Base-by-base conservation (phyloP, 108 stramenopile species). In the Schizochytrium sp. region DNA sequence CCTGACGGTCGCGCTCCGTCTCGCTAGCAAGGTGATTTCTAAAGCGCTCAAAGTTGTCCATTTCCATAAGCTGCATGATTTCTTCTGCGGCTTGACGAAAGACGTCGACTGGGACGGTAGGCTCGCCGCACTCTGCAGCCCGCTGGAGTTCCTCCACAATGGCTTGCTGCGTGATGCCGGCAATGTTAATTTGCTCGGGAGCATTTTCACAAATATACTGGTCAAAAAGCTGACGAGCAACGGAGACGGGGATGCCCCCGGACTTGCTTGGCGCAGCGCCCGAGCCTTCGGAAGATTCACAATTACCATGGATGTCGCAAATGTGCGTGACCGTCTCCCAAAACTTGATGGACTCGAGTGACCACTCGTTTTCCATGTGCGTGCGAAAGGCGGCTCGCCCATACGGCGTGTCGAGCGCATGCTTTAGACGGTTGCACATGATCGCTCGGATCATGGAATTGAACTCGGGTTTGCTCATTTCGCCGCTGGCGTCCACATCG, bases 51-150 rank as follows among this genome's bases (percentile, higher is more conserved):
- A 83, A 83, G 23, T 83, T 83, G 51, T 83, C 76, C 51, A 53
- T 47, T 23, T 83, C 76, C 76, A 83, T 83, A 12, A 83, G 76
- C 76, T 83, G 76, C 76, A 83, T 83, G 76, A 83, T 83, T 23
- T 83, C 76, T 23, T 83, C 51, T 0, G 76, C 76, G 2, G 76
- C 76, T 34, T 83, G 76, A 0, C 51, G 45, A 23, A 83, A 83
- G 76, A 47, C 12, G 8, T 83, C 43, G 14, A 83, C 51, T 21
- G 45, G 48, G n/a, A 83, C 76, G n/a, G 76, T 34, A 53, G 76
- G 48, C 28, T 83, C 76, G 19, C 76, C 76, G 19, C 25, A n/a
- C 76, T 47, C 51, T 6, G 45, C 28, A 16, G 76, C 76, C 10
- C 51, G 45, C 6, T 34, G 14, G 2, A 83, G 45, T 8, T 47